Evolutionary conservation across 441 rosid genomes (phyloP).

Genomic region (Erodium chrysanthum): DNA sequence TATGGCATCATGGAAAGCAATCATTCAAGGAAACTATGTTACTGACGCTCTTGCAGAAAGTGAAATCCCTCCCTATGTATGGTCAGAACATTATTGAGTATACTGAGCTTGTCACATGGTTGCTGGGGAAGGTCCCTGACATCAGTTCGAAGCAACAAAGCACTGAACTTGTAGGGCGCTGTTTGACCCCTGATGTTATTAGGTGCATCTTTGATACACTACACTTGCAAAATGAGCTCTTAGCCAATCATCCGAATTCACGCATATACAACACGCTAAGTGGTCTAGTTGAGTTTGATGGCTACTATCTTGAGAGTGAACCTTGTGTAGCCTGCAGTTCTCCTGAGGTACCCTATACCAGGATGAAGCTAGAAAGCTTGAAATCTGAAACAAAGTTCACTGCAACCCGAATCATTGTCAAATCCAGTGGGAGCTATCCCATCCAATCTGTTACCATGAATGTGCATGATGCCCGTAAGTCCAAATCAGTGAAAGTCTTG

Average conservation of each 20-base stretch:
- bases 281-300: slow-evolving; percentile 97
- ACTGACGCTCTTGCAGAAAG: slow-evolving; percentile 64
- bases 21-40: slow-evolving; percentile 76
- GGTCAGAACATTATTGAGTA: slow-evolving; percentile 98
- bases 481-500: slow-evolving; percentile 96
- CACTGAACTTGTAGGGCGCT: slow-evolving; percentile 66
- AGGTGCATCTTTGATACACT: slow-evolving; percentile 86
- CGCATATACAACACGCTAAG: slow-evolving; percentile 91
- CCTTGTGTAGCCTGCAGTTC: slow-evolving; percentile 99
- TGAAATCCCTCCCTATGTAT: slow-evolving; percentile 70
- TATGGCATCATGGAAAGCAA: slow-evolving; percentile 96
- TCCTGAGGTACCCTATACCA: slow-evolving; percentile 97
- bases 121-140: slow-evolving; percentile 81
- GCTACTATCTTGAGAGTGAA: slow-evolving; percentile 99
- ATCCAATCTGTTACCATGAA: slow-evolving; percentile 97
- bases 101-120: slow-evolving; percentile 80
- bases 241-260: slow-evolving; percentile 99
- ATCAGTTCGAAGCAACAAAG: slow-evolving; percentile 63
- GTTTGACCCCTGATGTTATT: slow-evolving; percentile 77
- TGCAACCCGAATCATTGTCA: slow-evolving; percentile 96
- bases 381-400: slow-evolving; percentile 99
- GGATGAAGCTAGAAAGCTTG: slow-evolving; percentile 97
- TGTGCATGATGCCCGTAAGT: slow-evolving; percentile 98
- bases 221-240: slow-evolving; percentile 92
- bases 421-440: slow-evolving; percentile 98